A percentile compares a stretch with the other conserved stretches of the same genome.
These are phyloP conservation scores for Opeltia flavorubescens DNA, from an alignment of 495 filamentous ascomycete genomes.

Conservation along the genomic window DNA sequence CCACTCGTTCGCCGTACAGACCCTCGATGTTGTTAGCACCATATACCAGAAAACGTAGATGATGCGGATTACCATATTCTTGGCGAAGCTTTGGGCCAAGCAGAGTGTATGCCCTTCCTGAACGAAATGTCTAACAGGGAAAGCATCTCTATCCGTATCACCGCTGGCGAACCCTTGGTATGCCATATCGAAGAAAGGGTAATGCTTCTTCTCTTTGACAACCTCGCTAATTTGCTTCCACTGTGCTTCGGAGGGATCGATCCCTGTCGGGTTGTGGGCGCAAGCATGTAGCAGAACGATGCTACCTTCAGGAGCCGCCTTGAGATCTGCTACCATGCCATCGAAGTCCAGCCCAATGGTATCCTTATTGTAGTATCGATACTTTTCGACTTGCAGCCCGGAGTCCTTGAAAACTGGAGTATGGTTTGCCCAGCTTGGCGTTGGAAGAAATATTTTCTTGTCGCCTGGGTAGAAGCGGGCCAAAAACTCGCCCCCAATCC, in stretches of 20 bases:
- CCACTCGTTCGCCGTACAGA: conserved; percentile 96
- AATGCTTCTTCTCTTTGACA: conserved; percentile 81
- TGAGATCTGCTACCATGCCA: conserved; percentile 82
- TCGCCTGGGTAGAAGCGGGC: conserved; percentile 73
- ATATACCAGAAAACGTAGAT: not conserved
- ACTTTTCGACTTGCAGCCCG: conserved; percentile 77
- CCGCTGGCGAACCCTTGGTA: conserved; percentile 97
- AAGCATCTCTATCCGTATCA: conserved; percentile 83
- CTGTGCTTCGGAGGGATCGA: conserved; percentile 85
- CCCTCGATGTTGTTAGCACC: conserved; percentile 35
- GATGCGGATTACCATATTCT: conserved; percentile 72
- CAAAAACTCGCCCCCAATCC: conserved; percentile 89
- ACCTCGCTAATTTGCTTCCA: conserved; percentile 87
- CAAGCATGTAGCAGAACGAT: conserved; percentile 92
- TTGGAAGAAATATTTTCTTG: conserved; percentile 93
- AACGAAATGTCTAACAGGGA: conserved; percentile 82
- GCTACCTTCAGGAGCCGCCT: conserved; percentile 70
- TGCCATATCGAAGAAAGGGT: conserved; percentile 98
- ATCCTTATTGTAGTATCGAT: conserved; percentile 97
- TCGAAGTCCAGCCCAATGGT: conserved; percentile 97
- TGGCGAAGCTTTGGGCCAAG: conserved; percentile 91
- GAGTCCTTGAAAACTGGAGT: conserved; percentile 90
- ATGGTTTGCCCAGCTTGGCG: conserved; percentile 97
- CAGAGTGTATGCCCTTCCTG: conserved; percentile 79
- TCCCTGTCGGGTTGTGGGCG: conserved; percentile 96